Evolutionary conservation across 2,329 filamentous ascomycete species (phyloP), one percentile per base, ranked within the genome.

Genomic region (Metarhizium sp.): DNA sequence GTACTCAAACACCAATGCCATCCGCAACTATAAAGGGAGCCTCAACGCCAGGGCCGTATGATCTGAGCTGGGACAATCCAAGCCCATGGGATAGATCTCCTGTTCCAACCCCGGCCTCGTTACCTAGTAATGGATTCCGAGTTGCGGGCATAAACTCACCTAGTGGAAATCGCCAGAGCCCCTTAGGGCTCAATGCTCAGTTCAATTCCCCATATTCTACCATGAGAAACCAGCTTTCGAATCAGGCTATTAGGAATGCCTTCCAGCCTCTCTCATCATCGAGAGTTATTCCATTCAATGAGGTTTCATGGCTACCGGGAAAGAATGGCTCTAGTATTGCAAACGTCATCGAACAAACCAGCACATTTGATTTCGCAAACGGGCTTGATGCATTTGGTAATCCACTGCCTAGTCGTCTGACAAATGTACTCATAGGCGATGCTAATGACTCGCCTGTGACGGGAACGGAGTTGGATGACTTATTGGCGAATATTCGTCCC

Each of bases 401-500:
- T 25, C 62, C 72, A 0, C 61, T 78, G 6, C 59, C 66, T 6
- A 56, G 65, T 3, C 64, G 67, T 6, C 51, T 76, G 7, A 56
- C 60, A n/a, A 60, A 64, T 51, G 68, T 68, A 45, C 50, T 75
- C 32, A 60, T 71, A 29, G 69, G 72, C 53, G 64, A 64, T 18
- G 65, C 67, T 18, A 66, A 74, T 6, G 71, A 75, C 55, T 66
- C 73, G 10, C 63, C 67, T 38, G 67, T 74, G 53, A 73, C 69
- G 2, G 68, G 78, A n/a, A 78, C 87, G 57, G 86, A 91, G 62
- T 80, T 92, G 55, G 80, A 87, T 59, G 77, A 84, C 30, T 71
- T 92, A 4, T 72, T 92, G 11, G 77, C 84, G 48, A 90, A 89
- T 58, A 91, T 92, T 59, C 78, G 84, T 25, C 85, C 87, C 0